Conservation (phyloP, 371 early-diverging fungal genomes). For the Quaeritorhiza haematococci region DNA sequence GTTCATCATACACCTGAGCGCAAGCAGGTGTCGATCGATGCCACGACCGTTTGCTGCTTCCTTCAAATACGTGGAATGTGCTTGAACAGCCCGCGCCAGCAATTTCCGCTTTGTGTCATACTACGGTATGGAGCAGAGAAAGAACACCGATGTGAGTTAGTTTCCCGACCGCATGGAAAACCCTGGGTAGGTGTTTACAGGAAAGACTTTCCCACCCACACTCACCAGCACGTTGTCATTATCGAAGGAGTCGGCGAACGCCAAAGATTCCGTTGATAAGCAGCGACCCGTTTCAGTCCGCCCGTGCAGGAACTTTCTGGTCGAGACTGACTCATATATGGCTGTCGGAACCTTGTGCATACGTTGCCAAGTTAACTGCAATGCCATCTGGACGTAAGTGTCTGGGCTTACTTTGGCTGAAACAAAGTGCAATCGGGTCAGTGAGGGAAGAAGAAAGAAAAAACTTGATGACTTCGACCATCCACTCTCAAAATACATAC, state of each 20-base stretch:
- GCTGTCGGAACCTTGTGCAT: constrained; percentile 55
- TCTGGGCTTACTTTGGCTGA: constrained; percentile 66
- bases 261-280: constrained; percentile 61
- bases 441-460: neutral
- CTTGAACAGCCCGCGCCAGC: constrained; percentile 53
- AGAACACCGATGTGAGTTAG: constrained; percentile 1
- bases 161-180: neutral
- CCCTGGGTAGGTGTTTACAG: neutral
- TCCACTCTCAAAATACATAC: constrained; percentile 8
- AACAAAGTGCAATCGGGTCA: constrained; percentile 1
- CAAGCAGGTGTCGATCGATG: constrained; percentile 78
- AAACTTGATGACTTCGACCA: no score
- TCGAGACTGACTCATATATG: constrained; percentile 70
- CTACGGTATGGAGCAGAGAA: constrained; percentile 22
- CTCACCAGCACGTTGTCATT: constrained; percentile 50
- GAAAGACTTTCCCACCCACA: neutral
- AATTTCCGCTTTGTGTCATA: constrained; percentile 51
- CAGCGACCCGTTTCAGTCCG: constrained; percentile 82
- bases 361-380: constrained; percentile 72
- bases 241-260: constrained; percentile 60
- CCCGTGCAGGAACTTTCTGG: constrained; percentile 71
- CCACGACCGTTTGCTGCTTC: constrained; percentile 67
- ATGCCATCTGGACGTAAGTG: constrained; percentile 72
- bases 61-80: constrained; percentile 60
- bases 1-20: constrained; percentile 56